Percentiles rank a stretch among this genome's conserved stretches.
These are phyloP conservation scores for Pseudogymnoascus sp. DNA, from an alignment of 2,329 filamentous ascomycete genomes.

Conservation along the genomic window DNA sequence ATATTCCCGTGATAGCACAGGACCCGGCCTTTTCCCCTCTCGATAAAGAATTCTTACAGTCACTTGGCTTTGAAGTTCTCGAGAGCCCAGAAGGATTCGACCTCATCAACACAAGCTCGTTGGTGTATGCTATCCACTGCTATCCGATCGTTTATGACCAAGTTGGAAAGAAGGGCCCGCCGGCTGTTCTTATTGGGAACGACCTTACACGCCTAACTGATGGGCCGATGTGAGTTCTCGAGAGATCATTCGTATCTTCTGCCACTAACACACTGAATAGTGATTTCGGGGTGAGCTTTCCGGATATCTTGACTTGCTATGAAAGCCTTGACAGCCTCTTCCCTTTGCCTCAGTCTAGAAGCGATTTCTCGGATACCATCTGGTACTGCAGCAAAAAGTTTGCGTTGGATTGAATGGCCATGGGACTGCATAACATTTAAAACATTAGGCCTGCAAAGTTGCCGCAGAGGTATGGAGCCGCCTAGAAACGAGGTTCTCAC, in stretches of 20 bases:
- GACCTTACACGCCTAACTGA: neutral
- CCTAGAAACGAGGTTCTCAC: neutral
- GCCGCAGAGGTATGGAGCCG: neutral
- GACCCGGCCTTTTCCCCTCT: conserved; percentile 27
- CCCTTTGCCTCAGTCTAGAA: neutral
- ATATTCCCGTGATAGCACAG: conserved; percentile 19
- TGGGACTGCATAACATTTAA: neutral
- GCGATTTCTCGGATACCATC: neutral
- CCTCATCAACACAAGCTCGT: conserved; percentile 18
- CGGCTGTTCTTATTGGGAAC: conserved; percentile 25
- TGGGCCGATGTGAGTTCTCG: neutral
- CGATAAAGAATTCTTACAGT: conserved; percentile 24
- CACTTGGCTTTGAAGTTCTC: conserved; percentile 22
- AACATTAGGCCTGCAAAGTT: neutral
- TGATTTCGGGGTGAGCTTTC: neutral
- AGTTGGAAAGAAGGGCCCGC: conserved; percentile 17
- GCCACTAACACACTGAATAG: neutral
- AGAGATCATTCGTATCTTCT: neutral
- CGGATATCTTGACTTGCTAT: neutral
- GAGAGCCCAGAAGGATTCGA: conserved; percentile 25
- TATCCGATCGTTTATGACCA: conserved; percentile 25
- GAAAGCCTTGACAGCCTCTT: neutral
- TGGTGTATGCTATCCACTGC: conserved; percentile 30
- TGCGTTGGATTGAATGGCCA: neutral
- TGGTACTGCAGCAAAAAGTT: neutral